Base-by-base conservation (phyloP, 805 yeast genomes). In the Lipomyces yamadae region DNA sequence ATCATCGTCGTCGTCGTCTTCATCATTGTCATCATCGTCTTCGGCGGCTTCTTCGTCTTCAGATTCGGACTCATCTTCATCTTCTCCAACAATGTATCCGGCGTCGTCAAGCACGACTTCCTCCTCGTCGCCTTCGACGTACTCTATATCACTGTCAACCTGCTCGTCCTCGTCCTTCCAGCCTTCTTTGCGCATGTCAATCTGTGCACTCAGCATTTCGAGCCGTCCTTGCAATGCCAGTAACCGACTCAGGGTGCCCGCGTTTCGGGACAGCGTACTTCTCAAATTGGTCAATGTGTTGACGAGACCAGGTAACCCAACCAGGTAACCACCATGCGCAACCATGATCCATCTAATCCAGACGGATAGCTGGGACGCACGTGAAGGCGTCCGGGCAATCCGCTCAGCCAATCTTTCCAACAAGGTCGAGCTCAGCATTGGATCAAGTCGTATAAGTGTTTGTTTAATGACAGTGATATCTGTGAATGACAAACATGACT, bases 331-430 rank as follows among this genome's bases (percentile, higher is more conserved):
- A 33, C 93, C 91, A 74, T 89, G 90, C 13, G 84, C 78, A 34
- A 92, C 82, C 66, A 93, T 79, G 18, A 91, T 72, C 92, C 95
- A 91, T 76, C 90, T 90, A 61, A 93, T 81, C 97, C 98, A 94
- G 4, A 85, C 73, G 57, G 82, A 78, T 65, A 78, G 77, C 58
- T 82, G 81, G 4, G 83, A 84, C 4, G 86, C 80, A 60, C 88
- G 80, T 65, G 83, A 81, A 3, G 88, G 86, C 48, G 82, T 81
- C 71, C 87, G 84, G 0, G 86, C 81, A 56, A 88, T 77, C 60
- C 81, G 78, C 50, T 79, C 80, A 2, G 85, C 82, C 34, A 85
- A 76, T 54, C 76, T 76, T 70, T 81, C 85, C 73, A 86, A 82
- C 2, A 89, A 72, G 4, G 72, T 70, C 0, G 80, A 74, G 1